phyloP scores from a whole-genome alignment of 257 asterid species.

The Sherardia arvensis region DNA sequence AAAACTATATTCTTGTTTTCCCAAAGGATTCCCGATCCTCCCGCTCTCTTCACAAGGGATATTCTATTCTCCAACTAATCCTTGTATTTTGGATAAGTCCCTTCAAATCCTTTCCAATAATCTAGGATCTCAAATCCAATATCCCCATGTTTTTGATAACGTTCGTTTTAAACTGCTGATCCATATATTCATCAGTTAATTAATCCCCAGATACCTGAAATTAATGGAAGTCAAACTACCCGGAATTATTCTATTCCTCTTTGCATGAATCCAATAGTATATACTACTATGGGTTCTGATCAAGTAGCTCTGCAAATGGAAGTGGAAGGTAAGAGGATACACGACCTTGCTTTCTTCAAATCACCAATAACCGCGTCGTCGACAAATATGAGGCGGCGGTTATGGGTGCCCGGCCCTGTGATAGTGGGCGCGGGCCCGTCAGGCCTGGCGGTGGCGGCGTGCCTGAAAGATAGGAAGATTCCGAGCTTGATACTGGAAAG shows the following conservation, averaged over 20 bases:
- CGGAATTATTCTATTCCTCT: too few relatives aligned
- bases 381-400: background rate
- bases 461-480: slow-evolving; percentile 23
- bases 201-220: background rate
- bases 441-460: slow-evolving; percentile 34
- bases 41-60: slow-evolving; percentile 7
- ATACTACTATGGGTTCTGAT: background rate
- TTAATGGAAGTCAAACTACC: background rate
- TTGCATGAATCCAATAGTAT: background rate
- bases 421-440: slow-evolving; percentile 41
- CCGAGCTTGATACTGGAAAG: slow-evolving; percentile 25
- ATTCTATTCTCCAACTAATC: slow-evolving; percentile 2
- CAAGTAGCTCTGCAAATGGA: background rate
- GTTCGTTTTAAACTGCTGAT: slow-evolving; percentile 1
- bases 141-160: slow-evolving; percentile 4
- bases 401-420: slow-evolving; percentile 14
- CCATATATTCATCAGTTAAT: background rate
- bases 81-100: slow-evolving; percentile 9
- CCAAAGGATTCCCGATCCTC: slow-evolving; percentile 1
- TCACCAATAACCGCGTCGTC: background rate
- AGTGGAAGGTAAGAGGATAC: slow-evolving; percentile 15
- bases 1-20: background rate
- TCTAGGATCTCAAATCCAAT: slow-evolving; percentile 10
- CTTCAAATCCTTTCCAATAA: slow-evolving; percentile 18
- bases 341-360: slow-evolving; percentile 3